A percentile compares a stretch with the other conserved stretches of the same genome.
phyloP scores from a whole-genome alignment of 208 protist genomes.

The Acanthamoeba polyphaga region DNA sequence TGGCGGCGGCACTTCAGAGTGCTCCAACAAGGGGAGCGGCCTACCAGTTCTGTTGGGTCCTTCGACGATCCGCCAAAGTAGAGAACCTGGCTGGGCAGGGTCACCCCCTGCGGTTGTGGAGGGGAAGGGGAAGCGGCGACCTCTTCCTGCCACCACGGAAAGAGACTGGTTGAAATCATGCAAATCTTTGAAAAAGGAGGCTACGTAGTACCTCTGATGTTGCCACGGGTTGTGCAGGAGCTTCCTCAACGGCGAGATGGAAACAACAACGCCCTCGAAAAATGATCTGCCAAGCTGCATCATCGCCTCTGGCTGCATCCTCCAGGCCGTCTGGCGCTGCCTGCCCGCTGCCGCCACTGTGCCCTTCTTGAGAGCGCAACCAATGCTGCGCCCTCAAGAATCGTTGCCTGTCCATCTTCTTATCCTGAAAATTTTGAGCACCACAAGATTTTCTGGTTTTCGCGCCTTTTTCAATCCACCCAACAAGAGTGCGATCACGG shows the following conservation, averaged over 20 bases:
- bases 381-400: background rate
- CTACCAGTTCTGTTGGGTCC: slow-evolving; percentile 12
- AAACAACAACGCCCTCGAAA: background rate
- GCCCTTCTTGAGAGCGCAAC: background rate
- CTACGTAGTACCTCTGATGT: background rate
- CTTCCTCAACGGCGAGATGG: background rate
- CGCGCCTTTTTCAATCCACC: too few species aligned
- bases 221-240: background rate
- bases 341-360: too few species aligned
- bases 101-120: background rate
- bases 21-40: background rate
- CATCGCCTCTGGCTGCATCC: background rate
- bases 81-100: background rate
- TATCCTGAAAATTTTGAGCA: background rate
- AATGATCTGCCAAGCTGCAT: background rate
- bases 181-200: background rate
- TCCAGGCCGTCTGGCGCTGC: background rate
- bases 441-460: too few species aligned
- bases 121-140: background rate
- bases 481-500: too few species aligned
- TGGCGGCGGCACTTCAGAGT: background rate
- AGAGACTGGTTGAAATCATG: background rate
- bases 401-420: background rate
- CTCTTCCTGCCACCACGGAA: background rate
- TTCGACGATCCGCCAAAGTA: background rate